phyloP scores from a whole-genome alignment of 1,284 basidiomycete genomes.

The Polyporus tsugae region DNA sequence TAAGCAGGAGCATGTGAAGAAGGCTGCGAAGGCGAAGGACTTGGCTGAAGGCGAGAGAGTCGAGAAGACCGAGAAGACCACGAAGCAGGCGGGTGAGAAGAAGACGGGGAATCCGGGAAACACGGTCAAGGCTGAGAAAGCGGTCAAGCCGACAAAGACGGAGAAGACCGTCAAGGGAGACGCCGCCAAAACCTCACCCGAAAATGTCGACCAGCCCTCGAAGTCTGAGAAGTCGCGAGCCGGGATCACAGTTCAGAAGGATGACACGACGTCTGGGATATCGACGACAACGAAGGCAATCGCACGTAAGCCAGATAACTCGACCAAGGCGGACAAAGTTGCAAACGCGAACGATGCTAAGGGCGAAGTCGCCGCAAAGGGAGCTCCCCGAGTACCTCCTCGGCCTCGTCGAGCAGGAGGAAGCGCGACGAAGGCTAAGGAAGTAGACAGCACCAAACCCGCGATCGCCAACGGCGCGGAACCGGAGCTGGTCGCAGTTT shows the following conservation, averaged over 20 bases:
- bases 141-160: neutral
- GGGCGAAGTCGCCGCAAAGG: neutral
- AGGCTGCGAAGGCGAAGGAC: slow-evolving; percentile 14
- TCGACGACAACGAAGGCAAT: neutral
- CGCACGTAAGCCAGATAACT: neutral
- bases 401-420: neutral
- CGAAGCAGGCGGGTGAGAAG: neutral
- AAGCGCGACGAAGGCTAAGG: neutral
- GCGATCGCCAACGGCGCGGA: neutral
- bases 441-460: neutral
- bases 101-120: neutral
- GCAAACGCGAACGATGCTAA: neutral
- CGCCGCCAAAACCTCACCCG: neutral
- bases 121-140: slow-evolving; percentile 3
- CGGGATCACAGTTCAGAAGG: neutral
- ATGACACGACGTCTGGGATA: neutral
- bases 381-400: neutral
- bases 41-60: neutral
- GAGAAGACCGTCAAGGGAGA: neutral
- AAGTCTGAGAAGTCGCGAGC: slow-evolving; percentile 3
- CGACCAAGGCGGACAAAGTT: neutral
- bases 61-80: neutral
- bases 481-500: neutral
- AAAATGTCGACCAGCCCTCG: neutral
- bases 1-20: slow-evolving; percentile 7